Evolutionary conservation across 2,329 filamentous ascomycete genomes (phyloP).

Genomic region (Corinectria fuckeliana): DNA sequence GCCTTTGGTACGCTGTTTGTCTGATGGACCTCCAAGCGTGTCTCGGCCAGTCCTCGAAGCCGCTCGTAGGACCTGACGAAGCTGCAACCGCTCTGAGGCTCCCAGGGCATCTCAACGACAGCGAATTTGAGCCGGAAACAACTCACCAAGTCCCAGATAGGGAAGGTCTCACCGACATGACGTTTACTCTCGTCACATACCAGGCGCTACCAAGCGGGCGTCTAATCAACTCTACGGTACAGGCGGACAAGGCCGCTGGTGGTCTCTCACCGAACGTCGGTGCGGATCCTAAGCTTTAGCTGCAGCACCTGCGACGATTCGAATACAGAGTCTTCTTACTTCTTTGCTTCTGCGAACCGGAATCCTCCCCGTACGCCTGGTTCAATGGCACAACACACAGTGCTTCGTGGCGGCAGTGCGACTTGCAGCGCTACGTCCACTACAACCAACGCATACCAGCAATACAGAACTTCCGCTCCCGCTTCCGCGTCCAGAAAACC

Average conservation of each 20-base stretch:
- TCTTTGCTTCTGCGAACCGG: slow-evolving; percentile 21
- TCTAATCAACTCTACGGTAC: neutral
- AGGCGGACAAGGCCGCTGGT: neutral
- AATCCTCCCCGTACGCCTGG: slow-evolving; percentile 19
- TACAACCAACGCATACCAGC: neutral
- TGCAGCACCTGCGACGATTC: slow-evolving; percentile 8
- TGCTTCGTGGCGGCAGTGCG: slow-evolving; percentile 17
- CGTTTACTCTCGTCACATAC: slow-evolving; percentile 16
- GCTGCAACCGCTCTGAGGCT: neutral
- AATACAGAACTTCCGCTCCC: neutral
- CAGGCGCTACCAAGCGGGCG: slow-evolving; percentile 7
- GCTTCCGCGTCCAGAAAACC: neutral
- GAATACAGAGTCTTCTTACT: slow-evolving; percentile 9
- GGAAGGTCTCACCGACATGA: slow-evolving; percentile 23
- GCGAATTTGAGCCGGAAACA: slow-evolving; percentile 14
- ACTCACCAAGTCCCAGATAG: neutral
- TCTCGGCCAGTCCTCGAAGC: slow-evolving; percentile 9
- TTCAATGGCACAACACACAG: slow-evolving; percentile 23
- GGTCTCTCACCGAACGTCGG: neutral
- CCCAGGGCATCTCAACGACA: slow-evolving; percentile 17
- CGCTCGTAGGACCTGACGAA: slow-evolving; percentile 12
- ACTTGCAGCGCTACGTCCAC: slow-evolving; percentile 3
- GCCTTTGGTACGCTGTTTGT: slow-evolving; percentile 20
- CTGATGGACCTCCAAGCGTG: slow-evolving; percentile 18
- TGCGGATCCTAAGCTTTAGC: neutral